Evolutionary conservation across 768 basidiomycete genomes (phyloP), one percentile per base, ranked within the genome.

Genomic region (Leccinum incarnatum): DNA sequence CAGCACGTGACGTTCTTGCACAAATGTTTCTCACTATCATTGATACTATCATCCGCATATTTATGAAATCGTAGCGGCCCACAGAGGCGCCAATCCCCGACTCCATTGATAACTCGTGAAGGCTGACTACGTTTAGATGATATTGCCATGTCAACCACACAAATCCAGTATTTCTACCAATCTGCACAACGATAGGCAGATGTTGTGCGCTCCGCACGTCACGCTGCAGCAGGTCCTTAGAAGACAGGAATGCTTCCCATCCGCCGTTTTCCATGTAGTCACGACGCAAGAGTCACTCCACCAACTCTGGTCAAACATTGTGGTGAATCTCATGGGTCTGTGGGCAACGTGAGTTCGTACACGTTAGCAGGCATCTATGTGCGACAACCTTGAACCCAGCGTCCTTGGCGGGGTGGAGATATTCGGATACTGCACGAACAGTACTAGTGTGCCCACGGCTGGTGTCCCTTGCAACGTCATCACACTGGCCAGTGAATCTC

Each of bases 301-400:
- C 91, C 15, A 91, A 89, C 71, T 96, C 92, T 59, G 95, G 95
- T 21, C 95, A 86, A 50, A 98, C 92, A 76, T 96, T 95, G 78
- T 97, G 89, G 72, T 99, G 97, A 50, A 99, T 98, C 75, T 99
- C 97, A 74, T 98, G 95, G 59, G 98, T 91, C 94, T 96, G 66
- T 19, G 30, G 46, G 56, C 32, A 55, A 51, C 48, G 9, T 59
- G 23, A 42, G 40, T 32, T 36, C n/a, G 10, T 30, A 48, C 48
- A 46, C 53, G 56, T 53, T 40, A 30, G 32, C 29, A 14, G 95
- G 95, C 95, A 99, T 99, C 96, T 98, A 72, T 99, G 97, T 19
- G 95, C 95, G 29, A 99, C 97, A 55, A 99, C 95, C 75, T 99
- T 99, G 87, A 97, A 99, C 5, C 97, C 97, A 2, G 96, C 96